These are phyloP conservation scores for Tuber melanosporum DNA, from an alignment of 495 filamentous ascomycete species.

Conservation along the genomic window DNA sequence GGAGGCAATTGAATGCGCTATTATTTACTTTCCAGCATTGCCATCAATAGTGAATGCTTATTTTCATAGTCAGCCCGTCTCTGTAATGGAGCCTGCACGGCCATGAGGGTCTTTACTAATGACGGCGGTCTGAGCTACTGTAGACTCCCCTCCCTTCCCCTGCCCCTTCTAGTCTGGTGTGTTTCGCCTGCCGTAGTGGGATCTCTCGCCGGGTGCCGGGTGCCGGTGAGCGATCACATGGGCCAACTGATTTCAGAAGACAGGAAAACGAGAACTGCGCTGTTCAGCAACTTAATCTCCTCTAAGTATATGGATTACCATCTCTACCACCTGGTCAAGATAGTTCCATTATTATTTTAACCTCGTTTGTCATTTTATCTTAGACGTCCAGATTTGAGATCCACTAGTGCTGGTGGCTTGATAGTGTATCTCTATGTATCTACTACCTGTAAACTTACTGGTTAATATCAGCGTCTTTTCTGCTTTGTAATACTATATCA, in stretches of 20 bases:
- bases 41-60: background rate
- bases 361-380: background rate
- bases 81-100: background rate
- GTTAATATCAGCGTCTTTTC: background rate
- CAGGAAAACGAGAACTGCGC: no score
- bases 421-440: background rate
- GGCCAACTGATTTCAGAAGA: no score
- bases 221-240: no score
- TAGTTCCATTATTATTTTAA: background rate
- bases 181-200: no score
- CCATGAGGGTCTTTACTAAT: background rate
- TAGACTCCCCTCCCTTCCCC: background rate
- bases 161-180: background rate
- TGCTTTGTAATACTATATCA: background rate
- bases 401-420: background rate
- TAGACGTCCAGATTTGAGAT: no score
- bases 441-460: background rate
- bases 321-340: no score
- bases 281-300: no score
- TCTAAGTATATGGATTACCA: no score
- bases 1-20: background rate
- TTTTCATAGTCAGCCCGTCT: background rate
- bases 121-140: background rate
- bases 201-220: no score
- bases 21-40: background rate